Conservation (phyloP, 106 monocot genomes). For the Dendrobium nobile region DNA sequence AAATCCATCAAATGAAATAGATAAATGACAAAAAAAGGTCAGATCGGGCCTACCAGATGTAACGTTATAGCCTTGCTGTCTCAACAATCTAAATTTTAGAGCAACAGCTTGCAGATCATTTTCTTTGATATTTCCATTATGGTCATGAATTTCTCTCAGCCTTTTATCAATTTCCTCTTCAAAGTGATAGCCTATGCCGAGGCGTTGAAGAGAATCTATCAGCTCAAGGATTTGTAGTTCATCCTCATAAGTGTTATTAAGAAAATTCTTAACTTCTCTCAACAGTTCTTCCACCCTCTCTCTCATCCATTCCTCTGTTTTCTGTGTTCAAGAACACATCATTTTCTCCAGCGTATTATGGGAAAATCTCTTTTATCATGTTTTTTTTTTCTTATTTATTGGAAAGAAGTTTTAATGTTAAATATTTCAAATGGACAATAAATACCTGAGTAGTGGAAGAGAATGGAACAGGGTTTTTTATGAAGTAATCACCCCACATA, state of each 20-base stretch:
- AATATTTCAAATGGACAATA: not conserved
- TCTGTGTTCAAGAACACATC: not conserved
- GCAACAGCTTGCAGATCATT: not conserved
- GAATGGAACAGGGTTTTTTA: not conserved
- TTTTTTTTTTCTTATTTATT: not conserved
- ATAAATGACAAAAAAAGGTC: not conserved
- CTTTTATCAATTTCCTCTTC: not conserved
- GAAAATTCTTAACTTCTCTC: not conserved
- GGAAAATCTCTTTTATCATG: not conserved
- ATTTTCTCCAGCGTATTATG: not conserved
- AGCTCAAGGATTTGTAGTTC: not conserved
- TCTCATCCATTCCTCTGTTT: not conserved
- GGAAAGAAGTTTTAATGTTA: too few relatives aligned
- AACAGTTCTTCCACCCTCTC: not conserved
- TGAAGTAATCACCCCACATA: not conserved
- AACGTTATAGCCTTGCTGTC: not conserved
- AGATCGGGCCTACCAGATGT: not conserved
- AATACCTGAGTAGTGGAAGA: not conserved
- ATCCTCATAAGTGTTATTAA: not conserved
- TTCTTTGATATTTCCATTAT: not conserved
- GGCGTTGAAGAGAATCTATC: not conserved
- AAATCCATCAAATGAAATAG: not conserved
- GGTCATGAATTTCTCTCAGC: not conserved
- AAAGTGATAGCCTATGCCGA: not conserved
- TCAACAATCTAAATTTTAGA: slow-evolving; percentile 2